Conservation (phyloP, 2,329 filamentous ascomycete genomes). For the Apiospora koreana region DNA sequence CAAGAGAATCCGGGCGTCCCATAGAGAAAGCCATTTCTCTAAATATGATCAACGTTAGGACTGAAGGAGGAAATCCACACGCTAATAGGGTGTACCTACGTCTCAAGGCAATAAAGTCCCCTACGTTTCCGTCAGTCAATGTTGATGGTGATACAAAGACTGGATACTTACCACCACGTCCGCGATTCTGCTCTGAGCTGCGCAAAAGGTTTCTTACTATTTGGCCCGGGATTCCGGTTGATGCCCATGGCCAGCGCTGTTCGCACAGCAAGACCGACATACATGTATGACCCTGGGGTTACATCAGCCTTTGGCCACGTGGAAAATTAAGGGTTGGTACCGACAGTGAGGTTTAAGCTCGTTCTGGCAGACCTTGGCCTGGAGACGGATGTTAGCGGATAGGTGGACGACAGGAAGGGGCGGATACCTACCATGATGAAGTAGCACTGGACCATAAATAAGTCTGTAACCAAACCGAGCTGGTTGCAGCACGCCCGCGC, state of each 20-base stretch:
- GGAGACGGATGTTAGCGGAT: too few relatives aligned
- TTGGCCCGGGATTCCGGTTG: constrained; percentile 39
- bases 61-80: too few relatives aligned
- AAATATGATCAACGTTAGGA: not conserved
- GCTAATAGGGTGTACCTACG: constrained; percentile 29
- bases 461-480: constrained; percentile 43
- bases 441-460: constrained; percentile 49
- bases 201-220: constrained; percentile 34
- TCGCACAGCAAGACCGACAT: constrained; percentile 47
- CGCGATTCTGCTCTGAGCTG: constrained; percentile 38
- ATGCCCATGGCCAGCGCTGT: constrained; percentile 49
- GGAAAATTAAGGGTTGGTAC: constrained; percentile 15
- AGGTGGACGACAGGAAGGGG: not conserved
- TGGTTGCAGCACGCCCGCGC: constrained; percentile 39
- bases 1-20: constrained; percentile 48
- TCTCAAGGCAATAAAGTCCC: constrained; percentile 46
- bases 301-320: not conserved
- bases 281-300: constrained; percentile 43
- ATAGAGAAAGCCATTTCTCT: constrained; percentile 50
- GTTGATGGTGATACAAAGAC: too few relatives aligned
- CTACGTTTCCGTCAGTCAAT: constrained; percentile 21
- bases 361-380: constrained; percentile 51
- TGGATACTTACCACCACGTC: constrained; percentile 45
- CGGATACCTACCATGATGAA: constrained; percentile 41
- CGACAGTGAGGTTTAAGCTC: constrained; percentile 48